Base-by-base conservation (phyloP, 2,329 filamentous ascomycete genomes). In the Leptographium wingfieldii region DNA sequence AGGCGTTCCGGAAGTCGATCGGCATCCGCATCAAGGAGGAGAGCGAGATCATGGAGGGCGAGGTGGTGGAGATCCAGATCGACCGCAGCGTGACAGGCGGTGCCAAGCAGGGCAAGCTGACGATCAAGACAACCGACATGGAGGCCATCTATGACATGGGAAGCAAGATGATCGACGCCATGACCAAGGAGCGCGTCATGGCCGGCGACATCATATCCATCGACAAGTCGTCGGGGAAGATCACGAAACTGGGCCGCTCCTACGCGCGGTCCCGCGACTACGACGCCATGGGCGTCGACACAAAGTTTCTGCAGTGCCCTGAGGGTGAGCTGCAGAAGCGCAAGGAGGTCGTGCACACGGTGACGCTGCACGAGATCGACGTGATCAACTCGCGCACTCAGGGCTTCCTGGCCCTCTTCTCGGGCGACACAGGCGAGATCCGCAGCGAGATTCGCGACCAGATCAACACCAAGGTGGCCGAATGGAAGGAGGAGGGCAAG, bases 111-210 rank as follows among this genome's bases (percentile, higher is more conserved):
- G 94, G 94, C 69, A 99, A 99, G 76, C 85, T 99, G 65, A 99
- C 94, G 25, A 96, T 99, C 77, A 99, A 99, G 77, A 99, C 94
- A 12, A 97, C 92, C 61, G 94, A 99, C 73, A 99, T 99, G 94
- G 94, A 99, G 75, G 96, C 94, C 14, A 89, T 99, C 66, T 99
- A 97, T 76, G 94, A 99, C 69, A 96, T 99, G 92, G 94, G 94
- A 65, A 92, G 88, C 66, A 97, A 97, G 77, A 97, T 99, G 94
- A 99, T 99, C 66, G 94, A 99, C 71, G 91, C 91, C 65, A 96
- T 99, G 91, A 96, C 92, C 66, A 97, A 97, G 76, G 94, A 99
- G 78, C 92, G 95, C 68, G 90, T 99, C 65, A 96, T 97, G 86
- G 94, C 94, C 5, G 94, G 94, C 67, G 94, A 99, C 72, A 94